Percentiles rank a stretch among this genome's conserved stretches.
These are phyloP conservation scores for Fusarium annulatum DNA, from an alignment of 2,329 filamentous ascomycete species.

Conservation along the genomic window DNA sequence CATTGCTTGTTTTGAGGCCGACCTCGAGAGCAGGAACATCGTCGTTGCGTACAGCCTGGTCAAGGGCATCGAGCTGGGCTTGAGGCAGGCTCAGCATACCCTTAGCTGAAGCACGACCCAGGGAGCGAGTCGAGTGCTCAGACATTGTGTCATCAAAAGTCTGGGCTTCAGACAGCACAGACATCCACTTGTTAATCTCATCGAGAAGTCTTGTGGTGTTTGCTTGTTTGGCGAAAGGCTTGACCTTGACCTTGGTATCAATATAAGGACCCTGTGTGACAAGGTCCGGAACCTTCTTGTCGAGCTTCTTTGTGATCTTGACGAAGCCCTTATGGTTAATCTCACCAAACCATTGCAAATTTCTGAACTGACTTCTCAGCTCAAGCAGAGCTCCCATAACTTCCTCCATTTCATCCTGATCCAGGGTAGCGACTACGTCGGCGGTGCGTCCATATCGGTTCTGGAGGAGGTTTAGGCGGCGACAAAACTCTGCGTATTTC, in stretches of 20 bases:
- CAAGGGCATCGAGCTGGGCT: slow-evolving; percentile 75
- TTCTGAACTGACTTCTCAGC: slow-evolving; percentile 85
- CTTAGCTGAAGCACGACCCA: slow-evolving; percentile 81
- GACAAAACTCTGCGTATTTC: slow-evolving; percentile 86
- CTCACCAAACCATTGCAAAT: slow-evolving; percentile 97
- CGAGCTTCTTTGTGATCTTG: slow-evolving; percentile 98
- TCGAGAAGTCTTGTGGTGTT: slow-evolving; percentile 60
- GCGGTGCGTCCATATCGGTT: slow-evolving; percentile 84
- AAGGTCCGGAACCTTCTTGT: slow-evolving; percentile 87
- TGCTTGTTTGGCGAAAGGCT: slow-evolving; percentile 83
- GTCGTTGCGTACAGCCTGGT: slow-evolving; percentile 77
- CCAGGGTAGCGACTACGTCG: slow-evolving; percentile 77
- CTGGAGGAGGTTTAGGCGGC: slow-evolving; percentile 86
- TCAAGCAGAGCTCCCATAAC: slow-evolving; percentile 91
- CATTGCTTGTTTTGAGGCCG: slow-evolving; percentile 67
- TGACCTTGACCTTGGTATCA: slow-evolving; percentile 88
- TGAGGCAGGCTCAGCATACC: slow-evolving; percentile 78
- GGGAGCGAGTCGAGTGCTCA: slow-evolving; percentile 77
- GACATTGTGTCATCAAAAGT: slow-evolving; percentile 80
- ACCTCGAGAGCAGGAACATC: slow-evolving; percentile 67
- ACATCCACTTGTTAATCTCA: slow-evolving; percentile 92
- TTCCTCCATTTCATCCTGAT: slow-evolving; percentile 91
- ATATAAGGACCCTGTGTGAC: slow-evolving; percentile 88
- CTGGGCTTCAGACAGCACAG: slow-evolving; percentile 81
- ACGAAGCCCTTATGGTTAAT: slow-evolving; percentile 95